A percentile compares a stretch with the other conserved stretches of the same genome.
Conservation (phyloP, 2,329 filamentous ascomycete genomes). For the Madurella mycetomatis region DNA sequence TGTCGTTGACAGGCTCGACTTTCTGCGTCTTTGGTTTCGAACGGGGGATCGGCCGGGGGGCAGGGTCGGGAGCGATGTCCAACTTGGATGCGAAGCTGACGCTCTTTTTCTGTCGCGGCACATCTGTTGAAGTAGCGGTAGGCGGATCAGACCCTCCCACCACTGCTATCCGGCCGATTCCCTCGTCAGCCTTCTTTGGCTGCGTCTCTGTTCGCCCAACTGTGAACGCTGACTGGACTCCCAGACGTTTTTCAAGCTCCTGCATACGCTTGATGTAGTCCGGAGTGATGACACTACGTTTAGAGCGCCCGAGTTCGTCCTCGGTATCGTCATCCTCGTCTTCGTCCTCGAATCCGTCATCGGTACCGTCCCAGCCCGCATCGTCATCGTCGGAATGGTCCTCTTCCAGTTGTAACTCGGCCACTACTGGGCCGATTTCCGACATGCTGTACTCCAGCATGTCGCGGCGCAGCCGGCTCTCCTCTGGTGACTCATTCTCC, state of each 20-base stretch:
- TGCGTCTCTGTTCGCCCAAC: constrained; percentile 52
- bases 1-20: constrained; percentile 48
- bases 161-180: constrained; percentile 32
- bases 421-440: constrained; percentile 87
- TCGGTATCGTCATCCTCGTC: constrained; percentile 62
- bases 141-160: constrained; percentile 5
- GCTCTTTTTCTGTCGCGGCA: constrained; percentile 53
- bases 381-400: constrained; percentile 53
- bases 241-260: constrained; percentile 72
- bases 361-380: constrained; percentile 51
- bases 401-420: constrained; percentile 81
- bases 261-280: constrained; percentile 80
- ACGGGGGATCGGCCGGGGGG: constrained; percentile 2
- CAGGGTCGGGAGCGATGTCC: constrained; percentile 57
- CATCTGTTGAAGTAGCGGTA: not conserved
- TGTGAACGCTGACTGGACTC: constrained; percentile 49
- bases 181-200: constrained; percentile 34
- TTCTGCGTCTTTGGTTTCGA: constrained; percentile 28
- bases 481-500: constrained; percentile 71
- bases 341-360: constrained; percentile 41
- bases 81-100: constrained; percentile 76
- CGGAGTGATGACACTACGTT: constrained; percentile 60
- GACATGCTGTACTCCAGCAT: constrained; percentile 89
- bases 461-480: constrained; percentile 72
- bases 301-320: constrained; percentile 72